Evolutionary conservation across 1,139 yeast species (phyloP), one percentile per base, ranked within the genome.

Genomic region (Taphrina confusa): DNA sequence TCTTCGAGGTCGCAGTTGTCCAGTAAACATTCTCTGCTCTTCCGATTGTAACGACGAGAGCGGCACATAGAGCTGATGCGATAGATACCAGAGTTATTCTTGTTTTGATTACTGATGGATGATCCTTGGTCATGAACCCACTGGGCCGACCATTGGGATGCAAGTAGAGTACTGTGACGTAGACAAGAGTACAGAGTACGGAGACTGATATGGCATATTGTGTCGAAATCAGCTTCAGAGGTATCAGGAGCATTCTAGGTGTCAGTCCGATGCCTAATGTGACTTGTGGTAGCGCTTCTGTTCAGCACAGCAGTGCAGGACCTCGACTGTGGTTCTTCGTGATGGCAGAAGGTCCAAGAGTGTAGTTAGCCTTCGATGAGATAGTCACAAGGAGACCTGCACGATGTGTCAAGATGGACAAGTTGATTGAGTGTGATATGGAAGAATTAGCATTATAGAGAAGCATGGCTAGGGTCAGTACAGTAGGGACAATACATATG

Each of bases 61-160:
- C 63, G 52, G 76, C 69, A 1, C 67, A 61, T 4, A 73, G 59
- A 2, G 73, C 50, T 14, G 79, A 69, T 11, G 68, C 66, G 25
- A 72, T 60, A 52, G 79, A 72, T 47, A 80, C 71, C 2, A 70
- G 56, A 1, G 69, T 61, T 16, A 80, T 73, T 28, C 83, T 73
- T 14, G 61, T 64, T 30, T 76, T 66, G 28, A 83, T 72, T 60
- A 78, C 75, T 11, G 63, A 56, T 1, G 69, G 69, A 61, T 71
- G 72, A 55, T 73, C 71, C 36, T 75, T 62, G 9, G 65, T 63
- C 33, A 64, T 64, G 8, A 65, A 61, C 6, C 64, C 55, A 14
- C 72, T 66, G 1, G 74, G 74, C 39, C 75, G 59, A 6, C 74
- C 69, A 14, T 57, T 22, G 4, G 65, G 62, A 22, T 68, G 67